Conservation (phyloP, 208 protist species). For the Lotmaria passim region DNA sequence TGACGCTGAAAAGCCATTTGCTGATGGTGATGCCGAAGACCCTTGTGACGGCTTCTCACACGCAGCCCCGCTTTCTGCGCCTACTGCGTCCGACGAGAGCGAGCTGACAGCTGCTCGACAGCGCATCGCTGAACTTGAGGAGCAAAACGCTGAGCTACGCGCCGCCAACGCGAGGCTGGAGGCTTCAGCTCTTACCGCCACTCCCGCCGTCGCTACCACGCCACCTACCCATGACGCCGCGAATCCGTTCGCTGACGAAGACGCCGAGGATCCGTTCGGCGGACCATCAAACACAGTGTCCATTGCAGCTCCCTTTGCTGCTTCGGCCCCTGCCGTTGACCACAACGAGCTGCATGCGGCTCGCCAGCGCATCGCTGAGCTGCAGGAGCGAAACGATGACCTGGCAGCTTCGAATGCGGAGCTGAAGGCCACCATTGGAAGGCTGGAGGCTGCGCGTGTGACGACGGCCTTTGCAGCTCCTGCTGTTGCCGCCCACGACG, state of each 20-base stretch:
- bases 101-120: conserved; percentile 17
- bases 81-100: neutral
- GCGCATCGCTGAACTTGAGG: conserved; percentile 26
- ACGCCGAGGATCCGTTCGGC: neutral
- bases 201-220: no score
- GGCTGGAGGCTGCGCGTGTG: no score
- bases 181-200: neutral
- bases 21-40: neutral
- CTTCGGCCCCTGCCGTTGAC: neutral
- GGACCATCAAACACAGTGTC: neutral
- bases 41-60: neutral
- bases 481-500: no score
- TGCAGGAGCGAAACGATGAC: no score
- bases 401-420: no score
- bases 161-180: conserved; percentile 9
- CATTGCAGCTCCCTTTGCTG: no score
- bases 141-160: conserved; percentile 10
- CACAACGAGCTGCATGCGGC: no score
- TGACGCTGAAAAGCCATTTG: no score
- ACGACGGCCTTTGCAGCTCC: no score
- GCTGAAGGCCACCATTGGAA: no score
- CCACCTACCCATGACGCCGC: neutral
- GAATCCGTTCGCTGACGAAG: neutral
- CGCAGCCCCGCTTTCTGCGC: neutral
- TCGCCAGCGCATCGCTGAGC: no score